Evolutionary conservation across 495 filamentous ascomycete species (phyloP).

Genomic region (Penicillium macrosclerotiorum): DNA sequence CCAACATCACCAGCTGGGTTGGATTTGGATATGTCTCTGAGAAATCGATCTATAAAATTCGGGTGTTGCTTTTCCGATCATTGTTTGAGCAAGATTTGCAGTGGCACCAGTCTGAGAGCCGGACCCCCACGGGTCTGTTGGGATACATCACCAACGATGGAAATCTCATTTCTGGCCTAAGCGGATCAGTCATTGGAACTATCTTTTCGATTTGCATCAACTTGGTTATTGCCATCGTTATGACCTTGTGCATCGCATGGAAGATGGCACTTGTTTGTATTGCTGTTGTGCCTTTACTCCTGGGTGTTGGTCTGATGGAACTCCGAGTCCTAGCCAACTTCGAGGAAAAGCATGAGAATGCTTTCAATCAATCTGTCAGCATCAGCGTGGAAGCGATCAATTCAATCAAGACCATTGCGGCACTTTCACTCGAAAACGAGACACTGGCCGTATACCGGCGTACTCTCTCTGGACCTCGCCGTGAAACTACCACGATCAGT

Average conservation of each 20-base stretch:
- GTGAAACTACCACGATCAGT: constrained; percentile 32
- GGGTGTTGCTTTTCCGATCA: constrained; percentile 47
- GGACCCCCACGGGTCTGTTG: constrained; percentile 41
- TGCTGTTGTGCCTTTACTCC: constrained; percentile 36
- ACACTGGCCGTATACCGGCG: constrained; percentile 34
- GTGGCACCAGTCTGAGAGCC: constrained; percentile 47
- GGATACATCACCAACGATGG: constrained; percentile 48
- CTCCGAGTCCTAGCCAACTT: constrained; percentile 49
- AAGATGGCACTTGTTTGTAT: constrained; percentile 37
- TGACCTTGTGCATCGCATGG: constrained; percentile 41
- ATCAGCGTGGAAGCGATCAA: constrained; percentile 49
- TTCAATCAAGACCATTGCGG: constrained; percentile 52
- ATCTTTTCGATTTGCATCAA: constrained; percentile 43
- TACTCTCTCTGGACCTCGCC: constrained; percentile 30
- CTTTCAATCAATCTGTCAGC: constrained; percentile 45
- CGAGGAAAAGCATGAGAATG: constrained; percentile 55
- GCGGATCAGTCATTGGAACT: constrained; percentile 39
- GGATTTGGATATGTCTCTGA: constrained; percentile 50
- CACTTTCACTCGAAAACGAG: constrained; percentile 44
- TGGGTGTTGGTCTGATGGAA: constrained; percentile 47
- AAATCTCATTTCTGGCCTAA: constrained; percentile 43
- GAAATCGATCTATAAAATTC: constrained; percentile 43
- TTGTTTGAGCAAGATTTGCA: constrained; percentile 49
- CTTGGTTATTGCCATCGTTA: constrained; percentile 34
- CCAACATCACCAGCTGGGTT: constrained; percentile 44